Percentiles rank a stretch among this genome's conserved stretches.
These are phyloP conservation scores for Xylariaceae sp. DNA, from an alignment of 2,329 filamentous ascomycete species.

Conservation along the genomic window DNA sequence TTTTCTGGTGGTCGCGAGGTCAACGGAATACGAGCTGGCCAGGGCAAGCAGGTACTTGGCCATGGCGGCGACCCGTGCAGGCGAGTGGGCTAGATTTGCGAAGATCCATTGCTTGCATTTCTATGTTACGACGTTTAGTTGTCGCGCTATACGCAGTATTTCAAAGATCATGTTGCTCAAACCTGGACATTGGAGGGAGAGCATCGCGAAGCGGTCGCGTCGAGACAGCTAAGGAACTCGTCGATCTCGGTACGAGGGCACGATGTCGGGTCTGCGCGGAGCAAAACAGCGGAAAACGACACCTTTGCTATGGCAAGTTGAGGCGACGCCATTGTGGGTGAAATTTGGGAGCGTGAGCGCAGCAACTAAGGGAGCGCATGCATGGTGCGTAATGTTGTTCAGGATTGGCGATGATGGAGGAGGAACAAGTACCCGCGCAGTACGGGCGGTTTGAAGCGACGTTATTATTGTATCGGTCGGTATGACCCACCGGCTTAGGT, in stretches of 20 bases:
- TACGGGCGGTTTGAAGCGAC: background rate
- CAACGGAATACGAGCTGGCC: slow-evolving; percentile 50
- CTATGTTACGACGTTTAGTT: slow-evolving; percentile 47
- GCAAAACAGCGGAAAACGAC: slow-evolving; percentile 66
- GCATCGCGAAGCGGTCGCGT: slow-evolving; percentile 63
- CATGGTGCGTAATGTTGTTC: slow-evolving; percentile 1
- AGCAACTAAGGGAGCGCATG: slow-evolving; percentile 2
- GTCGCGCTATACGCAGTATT: slow-evolving; percentile 34
- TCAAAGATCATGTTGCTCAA: slow-evolving; percentile 51
- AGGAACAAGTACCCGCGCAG: background rate
- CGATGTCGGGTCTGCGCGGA: slow-evolving; percentile 67
- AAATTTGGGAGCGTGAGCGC: background rate
- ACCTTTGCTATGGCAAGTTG: slow-evolving; percentile 74
- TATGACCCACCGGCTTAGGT: background rate
- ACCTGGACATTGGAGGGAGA: slow-evolving; percentile 82
- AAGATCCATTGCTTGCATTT: slow-evolving; percentile 85
- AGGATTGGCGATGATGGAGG: background rate
- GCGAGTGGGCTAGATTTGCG: slow-evolving; percentile 63
- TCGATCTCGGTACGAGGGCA: slow-evolving; percentile 65
- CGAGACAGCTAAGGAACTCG: slow-evolving; percentile 61
- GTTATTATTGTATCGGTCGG: background rate
- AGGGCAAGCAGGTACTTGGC: slow-evolving; percentile 72
- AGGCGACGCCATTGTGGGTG: slow-evolving; percentile 56
- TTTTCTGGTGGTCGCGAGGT: slow-evolving; percentile 32
- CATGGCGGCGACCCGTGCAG: slow-evolving; percentile 59